A percentile compares a stretch with the other conserved stretches of the same genome.
phyloP scores from a whole-genome alignment of 148 eudicot genomes.

The Hydrangea macrophylla region DNA sequence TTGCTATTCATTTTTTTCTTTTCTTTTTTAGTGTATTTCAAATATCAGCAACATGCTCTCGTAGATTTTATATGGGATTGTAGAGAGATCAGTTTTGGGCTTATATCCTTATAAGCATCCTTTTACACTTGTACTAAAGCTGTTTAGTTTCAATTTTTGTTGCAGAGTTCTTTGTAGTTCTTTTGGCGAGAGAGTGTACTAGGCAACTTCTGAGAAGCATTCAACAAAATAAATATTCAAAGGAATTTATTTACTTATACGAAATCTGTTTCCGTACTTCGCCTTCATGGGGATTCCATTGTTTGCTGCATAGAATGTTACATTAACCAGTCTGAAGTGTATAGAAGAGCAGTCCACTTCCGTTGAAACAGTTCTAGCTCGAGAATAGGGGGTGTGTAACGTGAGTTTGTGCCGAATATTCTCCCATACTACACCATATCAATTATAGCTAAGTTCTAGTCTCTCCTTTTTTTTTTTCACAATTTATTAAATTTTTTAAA shows the following conservation, averaged over 20 bases:
- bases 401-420: background rate
- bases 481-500: background rate
- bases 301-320: background rate
- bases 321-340: background rate
- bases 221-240: conserved; percentile 6
- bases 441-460: background rate
- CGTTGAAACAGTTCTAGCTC: background rate
- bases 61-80: background rate
- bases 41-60: background rate
- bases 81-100: background rate
- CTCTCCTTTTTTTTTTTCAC: background rate
- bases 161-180: conserved; percentile 12
- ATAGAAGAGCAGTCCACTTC: background rate
- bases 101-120: background rate
- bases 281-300: background rate
- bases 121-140: conserved; percentile 1
- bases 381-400: background rate
- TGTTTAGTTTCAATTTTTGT: background rate
- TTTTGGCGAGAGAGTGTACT: conserved; percentile 7
- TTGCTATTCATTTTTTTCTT: background rate
- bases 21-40: no score
- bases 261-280: background rate
- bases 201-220: background rate
- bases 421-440: background rate
- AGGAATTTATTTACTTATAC: conserved; percentile 9